Conservation (phyloP, 495 filamentous ascomycete species). For the Chaetomium cochliodes region DNA sequence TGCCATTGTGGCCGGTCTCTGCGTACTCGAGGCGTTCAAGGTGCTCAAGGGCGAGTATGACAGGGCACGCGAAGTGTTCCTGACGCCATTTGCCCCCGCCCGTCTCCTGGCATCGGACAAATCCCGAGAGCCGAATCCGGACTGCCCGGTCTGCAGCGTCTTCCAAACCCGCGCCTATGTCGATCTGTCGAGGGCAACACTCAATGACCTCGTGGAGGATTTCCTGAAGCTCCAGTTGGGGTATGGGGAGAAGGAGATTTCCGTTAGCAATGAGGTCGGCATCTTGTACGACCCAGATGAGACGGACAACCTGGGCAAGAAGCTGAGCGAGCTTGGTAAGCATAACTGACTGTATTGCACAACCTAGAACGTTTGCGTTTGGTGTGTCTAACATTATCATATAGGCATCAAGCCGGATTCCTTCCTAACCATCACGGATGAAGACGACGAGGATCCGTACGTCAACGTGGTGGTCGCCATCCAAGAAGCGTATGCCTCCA, state of each 20-base stretch:
- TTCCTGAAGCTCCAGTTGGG: slow-evolving; percentile 67
- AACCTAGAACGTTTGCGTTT: neutral
- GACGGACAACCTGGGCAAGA: slow-evolving; percentile 79
- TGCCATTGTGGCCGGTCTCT: slow-evolving; percentile 90
- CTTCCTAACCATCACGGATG: slow-evolving; percentile 83
- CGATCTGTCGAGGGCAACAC: slow-evolving; percentile 70
- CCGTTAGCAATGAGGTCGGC: slow-evolving; percentile 67
- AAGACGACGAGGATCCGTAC: slow-evolving; percentile 74
- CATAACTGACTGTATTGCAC: neutral
- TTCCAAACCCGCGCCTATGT: slow-evolving; percentile 64
- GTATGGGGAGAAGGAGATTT: slow-evolving; percentile 77
- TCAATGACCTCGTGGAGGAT: slow-evolving; percentile 77
- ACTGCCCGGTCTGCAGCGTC: slow-evolving; percentile 79
- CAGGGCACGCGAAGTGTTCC: slow-evolving; percentile 69
- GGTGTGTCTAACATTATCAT: slow-evolving; percentile 27
- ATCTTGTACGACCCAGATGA: slow-evolving; percentile 84
- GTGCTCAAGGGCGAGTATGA: slow-evolving; percentile 72
- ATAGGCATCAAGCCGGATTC: slow-evolving; percentile 60
- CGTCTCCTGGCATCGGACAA: slow-evolving; percentile 70
- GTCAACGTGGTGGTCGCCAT: slow-evolving; percentile 77
- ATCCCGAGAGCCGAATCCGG: slow-evolving; percentile 69
- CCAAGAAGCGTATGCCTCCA: slow-evolving; percentile 49
- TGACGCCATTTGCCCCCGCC: slow-evolving; percentile 77
- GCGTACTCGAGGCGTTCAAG: slow-evolving; percentile 91
- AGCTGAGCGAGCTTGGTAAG: slow-evolving; percentile 70